Conservation (phyloP, 1,139 yeast species). For the Taphrina pruni region DNA sequence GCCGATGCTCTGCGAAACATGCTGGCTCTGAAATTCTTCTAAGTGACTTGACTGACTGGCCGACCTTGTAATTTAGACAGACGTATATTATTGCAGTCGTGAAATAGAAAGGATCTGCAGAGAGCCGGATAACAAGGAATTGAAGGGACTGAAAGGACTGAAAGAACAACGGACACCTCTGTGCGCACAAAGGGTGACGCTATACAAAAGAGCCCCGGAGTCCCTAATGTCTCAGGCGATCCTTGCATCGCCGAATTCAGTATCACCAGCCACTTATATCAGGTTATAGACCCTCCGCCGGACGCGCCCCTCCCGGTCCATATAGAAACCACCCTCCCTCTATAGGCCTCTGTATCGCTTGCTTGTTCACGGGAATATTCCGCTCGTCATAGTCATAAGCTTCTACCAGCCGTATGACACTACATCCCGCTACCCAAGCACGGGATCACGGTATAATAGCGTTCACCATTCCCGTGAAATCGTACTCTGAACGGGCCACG, state of each 20-base stretch:
- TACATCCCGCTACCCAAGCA: background rate
- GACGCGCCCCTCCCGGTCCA: background rate
- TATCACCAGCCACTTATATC: conserved; percentile 15
- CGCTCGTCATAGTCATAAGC: background rate
- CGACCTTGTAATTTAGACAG: too few relatives aligned
- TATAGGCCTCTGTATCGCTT: background rate
- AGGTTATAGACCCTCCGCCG: background rate
- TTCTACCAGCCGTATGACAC: background rate
- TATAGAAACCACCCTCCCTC: background rate
- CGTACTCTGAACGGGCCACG: too few relatives aligned
- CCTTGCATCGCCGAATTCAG: conserved; percentile 25
- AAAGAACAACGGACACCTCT: background rate
- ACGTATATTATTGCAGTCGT: background rate
- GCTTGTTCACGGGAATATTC: background rate
- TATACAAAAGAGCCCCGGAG: background rate
- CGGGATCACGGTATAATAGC: too few relatives aligned
- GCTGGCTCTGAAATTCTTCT: too few relatives aligned
- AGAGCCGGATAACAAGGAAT: background rate
- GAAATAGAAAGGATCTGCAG: background rate
- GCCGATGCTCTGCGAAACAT: conserved; percentile 32
- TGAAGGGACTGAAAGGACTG: background rate
- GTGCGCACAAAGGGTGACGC: background rate
- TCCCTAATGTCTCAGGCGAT: conserved; percentile 17
- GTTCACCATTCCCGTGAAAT: too few relatives aligned
- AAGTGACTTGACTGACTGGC: too few relatives aligned